A percentile compares a stretch with the other conserved stretches of the same genome.
Conservation (phyloP, 2,329 filamentous ascomycete species). For the Beauveria sp. region DNA sequence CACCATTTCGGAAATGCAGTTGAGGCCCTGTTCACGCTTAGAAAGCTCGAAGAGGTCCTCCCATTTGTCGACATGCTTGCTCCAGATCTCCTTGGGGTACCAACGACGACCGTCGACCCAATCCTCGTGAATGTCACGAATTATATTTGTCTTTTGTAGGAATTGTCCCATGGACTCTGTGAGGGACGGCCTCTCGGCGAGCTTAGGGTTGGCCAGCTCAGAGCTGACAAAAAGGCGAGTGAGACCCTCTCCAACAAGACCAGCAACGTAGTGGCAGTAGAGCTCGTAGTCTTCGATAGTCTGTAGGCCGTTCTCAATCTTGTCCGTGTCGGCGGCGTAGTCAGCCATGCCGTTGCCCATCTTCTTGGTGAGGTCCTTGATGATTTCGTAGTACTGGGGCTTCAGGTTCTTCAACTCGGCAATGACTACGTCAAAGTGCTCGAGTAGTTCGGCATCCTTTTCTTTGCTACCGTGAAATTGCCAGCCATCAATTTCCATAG, state of each 20-base stretch:
- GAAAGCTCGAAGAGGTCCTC: slow-evolving; percentile 83
- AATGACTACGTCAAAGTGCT: slow-evolving; percentile 85
- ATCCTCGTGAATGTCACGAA: slow-evolving; percentile 90
- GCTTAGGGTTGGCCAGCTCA: slow-evolving; percentile 75
- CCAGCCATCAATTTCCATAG: slow-evolving; percentile 81
- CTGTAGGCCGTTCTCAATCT: slow-evolving; percentile 71
- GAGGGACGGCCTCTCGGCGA: slow-evolving; percentile 70
- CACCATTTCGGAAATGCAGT: slow-evolving; percentile 90
- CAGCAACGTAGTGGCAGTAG: slow-evolving; percentile 98
- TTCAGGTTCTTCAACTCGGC: slow-evolving; percentile 85
- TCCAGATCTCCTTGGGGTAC: slow-evolving; percentile 96
- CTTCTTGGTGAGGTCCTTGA: slow-evolving; percentile 83
- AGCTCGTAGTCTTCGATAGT: slow-evolving; percentile 86
- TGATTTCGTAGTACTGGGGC: slow-evolving; percentile 73
- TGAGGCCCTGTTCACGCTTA: slow-evolving; percentile 67
- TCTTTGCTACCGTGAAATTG: slow-evolving; percentile 83
- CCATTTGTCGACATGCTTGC: slow-evolving; percentile 84
- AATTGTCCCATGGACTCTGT: slow-evolving; percentile 97
- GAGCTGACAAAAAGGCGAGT: slow-evolving; percentile 86
- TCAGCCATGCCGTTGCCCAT: slow-evolving; percentile 99
- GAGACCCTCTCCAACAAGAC: slow-evolving; percentile 89
- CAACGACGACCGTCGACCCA: slow-evolving; percentile 80
- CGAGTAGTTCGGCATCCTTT: slow-evolving; percentile 86
- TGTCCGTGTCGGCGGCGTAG: slow-evolving; percentile 77
- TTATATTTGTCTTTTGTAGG: slow-evolving; percentile 97